A percentile compares a stretch with the other conserved stretches of the same genome.
Conservation (phyloP, 768 basidiomycete species). For the Leucosporidium yakuticum region DNA sequence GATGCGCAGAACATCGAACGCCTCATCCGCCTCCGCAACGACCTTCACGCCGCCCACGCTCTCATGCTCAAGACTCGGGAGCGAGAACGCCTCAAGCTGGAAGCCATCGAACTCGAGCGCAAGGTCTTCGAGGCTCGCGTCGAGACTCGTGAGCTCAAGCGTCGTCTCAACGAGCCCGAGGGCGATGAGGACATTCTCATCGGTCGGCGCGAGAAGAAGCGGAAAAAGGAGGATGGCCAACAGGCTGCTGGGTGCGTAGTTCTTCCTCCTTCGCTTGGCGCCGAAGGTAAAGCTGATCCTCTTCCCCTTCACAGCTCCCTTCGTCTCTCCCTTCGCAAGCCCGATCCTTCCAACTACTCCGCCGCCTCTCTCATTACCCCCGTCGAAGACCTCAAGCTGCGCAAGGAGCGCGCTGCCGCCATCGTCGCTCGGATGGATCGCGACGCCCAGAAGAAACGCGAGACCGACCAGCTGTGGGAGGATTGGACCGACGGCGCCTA, state of each 20-base stretch:
- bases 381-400: slow-evolving; percentile 50
- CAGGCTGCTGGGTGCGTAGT: slow-evolving; percentile 23
- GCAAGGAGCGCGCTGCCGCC: slow-evolving; percentile 54
- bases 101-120: slow-evolving; percentile 54
- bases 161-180: slow-evolving; percentile 51
- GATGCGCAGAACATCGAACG: slow-evolving; percentile 87
- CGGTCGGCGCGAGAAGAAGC: slow-evolving; percentile 35
- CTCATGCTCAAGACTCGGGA: slow-evolving; percentile 62
- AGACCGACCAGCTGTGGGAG: slow-evolving; percentile 75
- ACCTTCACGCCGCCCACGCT: slow-evolving; percentile 65
- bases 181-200: slow-evolving; percentile 46
- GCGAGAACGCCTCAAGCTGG: slow-evolving; percentile 72
- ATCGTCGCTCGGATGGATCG: slow-evolving; percentile 62
- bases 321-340: slow-evolving; percentile 57
- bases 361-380: slow-evolving; percentile 29
- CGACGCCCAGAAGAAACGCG: slow-evolving; percentile 59
- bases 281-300: slow-evolving; percentile 50
- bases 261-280: not conserved
- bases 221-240: slow-evolving; percentile 3
- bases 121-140: slow-evolving; percentile 73
- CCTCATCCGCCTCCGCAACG: slow-evolving; percentile 68
- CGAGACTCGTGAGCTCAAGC: slow-evolving; percentile 69
- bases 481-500: slow-evolving; percentile 78
- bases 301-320: slow-evolving; percentile 45
- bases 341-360: slow-evolving; percentile 16